phyloP scores from a whole-genome alignment of 1,284 basidiomycete genomes.

The Ceratobasidium sp. region DNA sequence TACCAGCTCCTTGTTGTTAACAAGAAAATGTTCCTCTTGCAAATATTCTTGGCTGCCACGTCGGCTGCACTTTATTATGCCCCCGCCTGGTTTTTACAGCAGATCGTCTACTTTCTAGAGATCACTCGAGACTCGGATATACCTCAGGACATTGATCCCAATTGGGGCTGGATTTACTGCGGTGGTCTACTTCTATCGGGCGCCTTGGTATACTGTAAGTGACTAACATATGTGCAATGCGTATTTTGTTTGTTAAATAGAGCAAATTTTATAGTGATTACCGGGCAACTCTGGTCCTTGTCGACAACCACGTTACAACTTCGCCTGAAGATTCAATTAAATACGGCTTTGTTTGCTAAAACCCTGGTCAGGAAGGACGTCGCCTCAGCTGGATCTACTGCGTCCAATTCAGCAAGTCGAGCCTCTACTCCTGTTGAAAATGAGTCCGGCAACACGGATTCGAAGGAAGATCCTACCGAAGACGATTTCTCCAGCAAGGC shows the following conservation, averaged over 20 bases:
- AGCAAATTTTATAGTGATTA: constrained; percentile 36
- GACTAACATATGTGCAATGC: constrained; percentile 37
- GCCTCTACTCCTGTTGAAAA: constrained; percentile 43
- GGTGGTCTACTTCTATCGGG: constrained; percentile 72
- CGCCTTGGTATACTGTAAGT: constrained; percentile 64
- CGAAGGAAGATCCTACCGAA: constrained; percentile 51
- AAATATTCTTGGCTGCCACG: constrained; percentile 64
- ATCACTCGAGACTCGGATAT: constrained; percentile 51
- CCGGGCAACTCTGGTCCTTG: constrained; percentile 53
- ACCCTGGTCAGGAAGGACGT: constrained; percentile 88
- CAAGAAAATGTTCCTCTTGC: constrained; percentile 50
- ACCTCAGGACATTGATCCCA: constrained; percentile 47
- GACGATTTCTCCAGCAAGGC: constrained; percentile 87
- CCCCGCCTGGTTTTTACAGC: constrained; percentile 77
- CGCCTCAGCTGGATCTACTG: constrained; percentile 58
- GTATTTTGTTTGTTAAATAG: constrained; percentile 41
- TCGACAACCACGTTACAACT: constrained; percentile 70
- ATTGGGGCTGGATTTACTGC: constrained; percentile 62
- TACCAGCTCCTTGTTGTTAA: constrained; percentile 68
- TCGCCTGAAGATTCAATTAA: constrained; percentile 80
- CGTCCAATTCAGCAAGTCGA: constrained; percentile 36
- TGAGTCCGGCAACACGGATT: constrained; percentile 44
- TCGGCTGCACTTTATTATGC: constrained; percentile 76
- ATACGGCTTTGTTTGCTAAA: constrained; percentile 86
- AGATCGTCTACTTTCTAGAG: constrained; percentile 77